phyloP scores from a whole-genome alignment of 768 basidiomycete species.

The Amanita rubescens region DNA sequence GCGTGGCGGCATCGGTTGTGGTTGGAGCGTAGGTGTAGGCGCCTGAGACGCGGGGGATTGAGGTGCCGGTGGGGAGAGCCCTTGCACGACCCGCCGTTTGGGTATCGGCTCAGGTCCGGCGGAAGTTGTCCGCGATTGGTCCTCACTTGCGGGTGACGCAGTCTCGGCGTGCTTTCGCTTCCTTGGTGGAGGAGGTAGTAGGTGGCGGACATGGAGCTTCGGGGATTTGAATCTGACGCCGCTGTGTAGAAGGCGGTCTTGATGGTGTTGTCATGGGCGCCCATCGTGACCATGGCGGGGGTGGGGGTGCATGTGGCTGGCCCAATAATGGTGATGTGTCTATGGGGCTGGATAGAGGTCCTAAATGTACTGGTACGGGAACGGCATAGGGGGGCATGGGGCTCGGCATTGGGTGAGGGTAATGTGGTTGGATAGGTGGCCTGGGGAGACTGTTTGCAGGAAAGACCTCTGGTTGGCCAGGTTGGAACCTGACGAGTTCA shows the following conservation, averaged over 20 bases:
- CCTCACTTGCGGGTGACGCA: background rate
- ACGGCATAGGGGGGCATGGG: background rate
- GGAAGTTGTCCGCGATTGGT: background rate
- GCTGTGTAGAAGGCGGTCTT: constrained; percentile 37
- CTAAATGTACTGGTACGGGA: constrained; percentile 2
- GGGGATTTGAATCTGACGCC: constrained; percentile 26
- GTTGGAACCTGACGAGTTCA: constrained; percentile 59
- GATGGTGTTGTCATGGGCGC: constrained; percentile 38
- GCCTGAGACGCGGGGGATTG: constrained; percentile 4
- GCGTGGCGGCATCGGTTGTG: constrained; percentile 12
- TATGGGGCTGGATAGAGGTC: constrained; percentile 12
- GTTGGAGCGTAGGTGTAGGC: constrained; percentile 1
- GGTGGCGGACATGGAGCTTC: constrained; percentile 26
- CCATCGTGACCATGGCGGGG: constrained; percentile 36
- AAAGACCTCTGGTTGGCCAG: constrained; percentile 33
- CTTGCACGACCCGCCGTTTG: constrained; percentile 31
- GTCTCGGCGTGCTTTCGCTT: constrained; percentile 41
- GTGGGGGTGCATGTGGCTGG: constrained; percentile 15
- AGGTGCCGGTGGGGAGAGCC: constrained; percentile 23
- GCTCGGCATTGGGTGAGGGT: constrained; percentile 6
- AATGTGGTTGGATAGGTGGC: constrained; percentile 14
- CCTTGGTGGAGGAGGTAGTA: constrained; percentile 31
- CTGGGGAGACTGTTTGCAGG: constrained; percentile 10
- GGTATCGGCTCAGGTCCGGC: constrained; percentile 9
- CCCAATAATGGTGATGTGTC: constrained; percentile 14